Evolutionary conservation across 2,329 filamentous ascomycete species (phyloP), one percentile per base, ranked within the genome.

Genomic region (Chaetomiaceae sp.): DNA sequence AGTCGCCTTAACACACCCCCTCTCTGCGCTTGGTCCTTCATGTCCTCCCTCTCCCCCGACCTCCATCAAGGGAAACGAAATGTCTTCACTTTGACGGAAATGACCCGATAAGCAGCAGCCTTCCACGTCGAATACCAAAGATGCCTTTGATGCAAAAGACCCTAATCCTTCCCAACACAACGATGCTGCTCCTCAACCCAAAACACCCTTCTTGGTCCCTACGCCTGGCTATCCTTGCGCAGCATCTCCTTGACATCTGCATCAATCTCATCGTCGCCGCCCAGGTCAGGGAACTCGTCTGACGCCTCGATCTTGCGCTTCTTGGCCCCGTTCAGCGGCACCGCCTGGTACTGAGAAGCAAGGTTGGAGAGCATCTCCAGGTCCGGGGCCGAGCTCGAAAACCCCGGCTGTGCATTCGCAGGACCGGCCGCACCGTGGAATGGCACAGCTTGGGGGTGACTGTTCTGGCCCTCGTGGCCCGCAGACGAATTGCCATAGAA

Each of bases 181-280:
- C 12, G 10, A 8, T n/a, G 30, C 5, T 4, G 10, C 30, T n/a
- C 30, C 30, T 10, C 6, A 27, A 7, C 6, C 14, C 30, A 33
- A 33, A 5, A 33, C 12, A 27, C 25, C 25, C 25, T 6, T 5
- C 12, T 27, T 12, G 6, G 25, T 33, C 31, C 2, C 31, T 48
- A 44, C n/a, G 48, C 48, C 13, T 55, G 55, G 34, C 65, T 69
- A 17, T 75, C 73, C 55, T 72, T 70, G 37, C 68, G 67, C 39
- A 82, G 67, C 69, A 80, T 78, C 58, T 78, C 76, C 21, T 73
- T 73, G 30, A 82, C 78, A 41, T 82, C 78, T 0, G 75, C 71
- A 55, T 82, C 78, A 44, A 82, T 78, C 1, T 71, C 77, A 55
- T 79, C 76, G 50, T 79, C 76, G 17, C 65, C 72, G 8, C 72